Percentiles rank a stretch among this genome's conserved stretches.
phyloP scores from a whole-genome alignment of 2,329 filamentous ascomycete genomes.

The Mycosphaerella sp. region DNA sequence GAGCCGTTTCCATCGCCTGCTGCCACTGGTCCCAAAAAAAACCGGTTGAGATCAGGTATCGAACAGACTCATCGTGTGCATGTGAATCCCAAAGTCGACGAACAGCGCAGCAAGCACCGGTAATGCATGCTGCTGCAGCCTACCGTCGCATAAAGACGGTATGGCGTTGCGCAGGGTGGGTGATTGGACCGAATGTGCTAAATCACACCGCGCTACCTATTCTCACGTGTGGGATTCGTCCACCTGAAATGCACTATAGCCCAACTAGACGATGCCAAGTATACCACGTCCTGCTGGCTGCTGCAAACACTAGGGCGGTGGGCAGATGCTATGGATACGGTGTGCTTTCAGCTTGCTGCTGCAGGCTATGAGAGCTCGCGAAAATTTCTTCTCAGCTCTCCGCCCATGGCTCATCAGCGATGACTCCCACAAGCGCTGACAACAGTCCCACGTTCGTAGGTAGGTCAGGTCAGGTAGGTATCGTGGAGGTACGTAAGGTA shows the following conservation, averaged over 20 bases:
- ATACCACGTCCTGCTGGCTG: conserved; percentile 5
- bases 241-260: conserved; percentile 7
- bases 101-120: conserved; percentile 8
- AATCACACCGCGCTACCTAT: background rate
- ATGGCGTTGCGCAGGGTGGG: conserved; percentile 2
- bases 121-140: too few species aligned
- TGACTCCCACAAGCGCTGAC: background rate
- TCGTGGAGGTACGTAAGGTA: too few species aligned
- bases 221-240: conserved; percentile 10
- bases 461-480: too few species aligned
- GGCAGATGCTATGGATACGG: conserved; percentile 4
- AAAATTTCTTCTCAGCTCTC: conserved; percentile 5
- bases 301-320: conserved; percentile 11
- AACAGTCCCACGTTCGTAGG: background rate
- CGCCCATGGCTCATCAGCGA: background rate
- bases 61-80: conserved; percentile 2
- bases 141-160: background rate
- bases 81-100: background rate
- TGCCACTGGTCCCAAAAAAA: background rate
- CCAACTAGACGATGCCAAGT: conserved; percentile 12
- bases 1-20: background rate
- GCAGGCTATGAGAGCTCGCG: conserved; percentile 8
- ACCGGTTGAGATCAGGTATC: background rate
- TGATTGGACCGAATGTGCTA: conserved; percentile 4
- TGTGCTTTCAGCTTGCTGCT: conserved; percentile 1